Percentiles rank a stretch among this genome's conserved stretches.
Conservation (phyloP, 352 stramenopile species). For the Saprolegnia parasitica region DNA sequence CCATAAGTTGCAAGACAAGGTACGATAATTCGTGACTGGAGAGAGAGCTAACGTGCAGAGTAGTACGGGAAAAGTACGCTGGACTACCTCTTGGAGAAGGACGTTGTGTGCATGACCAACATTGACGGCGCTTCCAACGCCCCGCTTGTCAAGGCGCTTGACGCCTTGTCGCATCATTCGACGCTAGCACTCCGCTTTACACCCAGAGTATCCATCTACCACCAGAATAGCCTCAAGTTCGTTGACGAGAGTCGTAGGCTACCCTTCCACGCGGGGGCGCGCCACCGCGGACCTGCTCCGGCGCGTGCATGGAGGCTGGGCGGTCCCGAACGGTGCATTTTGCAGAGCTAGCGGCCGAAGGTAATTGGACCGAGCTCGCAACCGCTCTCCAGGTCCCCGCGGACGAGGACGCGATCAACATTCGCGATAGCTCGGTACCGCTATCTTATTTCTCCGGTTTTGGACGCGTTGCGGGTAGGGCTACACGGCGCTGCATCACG, state of each 20-base stretch:
- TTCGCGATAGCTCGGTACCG: neutral
- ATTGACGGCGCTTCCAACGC: neutral
- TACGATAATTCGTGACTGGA: neutral
- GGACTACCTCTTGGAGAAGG: neutral
- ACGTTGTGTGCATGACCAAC: neutral
- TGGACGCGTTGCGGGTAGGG: too few species aligned
- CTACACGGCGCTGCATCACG: neutral
- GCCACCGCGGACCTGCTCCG: too few species aligned
- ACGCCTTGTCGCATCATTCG: neutral
- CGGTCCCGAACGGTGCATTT: neutral
- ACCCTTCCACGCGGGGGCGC: too few species aligned
- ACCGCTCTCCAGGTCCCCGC: neutral
- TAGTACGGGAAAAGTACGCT: conserved; percentile 1
- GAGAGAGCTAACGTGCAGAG: neutral
- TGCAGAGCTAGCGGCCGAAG: neutral
- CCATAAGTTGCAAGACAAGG: neutral
- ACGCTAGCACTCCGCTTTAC: too few species aligned
- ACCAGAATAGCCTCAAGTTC: neutral
- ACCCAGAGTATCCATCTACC: too few species aligned
- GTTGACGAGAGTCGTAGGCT: neutral
- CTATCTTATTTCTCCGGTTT: too few species aligned
- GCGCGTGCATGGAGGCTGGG: too few species aligned
- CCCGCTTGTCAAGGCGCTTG: neutral
- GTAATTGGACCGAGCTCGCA: neutral
- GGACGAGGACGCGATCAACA: neutral